Evolutionary conservation across 306 rosid genomes (phyloP), one percentile per base, ranked within the genome.

Genomic region (Inga leiocalycina): DNA sequence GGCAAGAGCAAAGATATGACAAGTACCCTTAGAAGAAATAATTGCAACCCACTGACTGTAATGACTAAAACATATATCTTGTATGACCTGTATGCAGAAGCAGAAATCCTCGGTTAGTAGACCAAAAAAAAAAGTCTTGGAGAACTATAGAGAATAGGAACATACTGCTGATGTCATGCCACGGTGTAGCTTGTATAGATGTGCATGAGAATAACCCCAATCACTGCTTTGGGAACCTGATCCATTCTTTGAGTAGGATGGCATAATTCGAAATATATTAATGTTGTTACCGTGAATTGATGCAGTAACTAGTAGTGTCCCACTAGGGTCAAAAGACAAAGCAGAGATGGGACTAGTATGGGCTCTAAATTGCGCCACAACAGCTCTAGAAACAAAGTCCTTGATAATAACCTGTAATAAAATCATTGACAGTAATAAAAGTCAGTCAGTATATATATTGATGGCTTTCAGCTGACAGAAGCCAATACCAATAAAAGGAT

Each of bases 141-240:
- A 75, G 81, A 83, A 44, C 75, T 35, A 78, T 62, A 39, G 56
- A 84, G 65, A 70, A 77, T 35, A 76, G 74, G 45, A 75, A 75
- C 95, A 30, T 89, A 93, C 97, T 79, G 95, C 97, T 70, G 94
- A 84, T 73, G 97, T 93, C 87, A 93, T 76, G 87, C 97, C 97
- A 80, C 97, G 97, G 82, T 88, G 92, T 64, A 93, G 93, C 89
- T 91, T 93, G 88, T 91, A 93, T 51, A 93, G 92, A 80, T 93
- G 97, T 83, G 85, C 93, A 69, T 88, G 93, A 43, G 95, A 89
- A 77, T 87, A 83, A 80, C 88, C 86, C 86, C 90, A 84, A 78
- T 93, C 93, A 64, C 82, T 86, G 81, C 80, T 82, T 54, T 84
- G 91, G 77, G 78, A 65, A 48, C 89, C 89, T 45, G 94, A 89